Base-by-base conservation (phyloP, 169 alveolate genomes). In the Cryptosporidium bovis region DNA sequence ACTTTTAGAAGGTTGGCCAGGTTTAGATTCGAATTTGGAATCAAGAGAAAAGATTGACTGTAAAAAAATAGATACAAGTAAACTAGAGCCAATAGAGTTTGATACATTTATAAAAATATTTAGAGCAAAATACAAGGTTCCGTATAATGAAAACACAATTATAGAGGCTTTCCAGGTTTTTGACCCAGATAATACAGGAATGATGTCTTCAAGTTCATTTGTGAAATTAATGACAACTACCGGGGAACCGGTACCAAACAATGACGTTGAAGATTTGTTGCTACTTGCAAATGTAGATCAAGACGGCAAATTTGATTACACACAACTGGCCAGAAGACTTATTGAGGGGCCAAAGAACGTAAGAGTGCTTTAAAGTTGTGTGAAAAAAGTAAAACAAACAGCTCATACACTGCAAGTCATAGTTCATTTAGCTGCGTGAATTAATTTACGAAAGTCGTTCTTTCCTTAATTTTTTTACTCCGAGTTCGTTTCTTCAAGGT, bases 321-420 rank as follows among this genome's bases (percentile, higher is more conserved):
- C 87, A n/a, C 71, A 60, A 60, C 53, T 77, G 1, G 87, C 87
- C 4, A 77, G 50, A 36, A 58, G 87, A 31, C 87, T 77, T n/a
- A 71, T 77, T 56, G 87, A 77, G 55, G 87, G 87, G 2, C 87
- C 87, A 24, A 77, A 77, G 36, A 77, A 77, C 46, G 71, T 77
- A 15, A 68, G 87, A 15, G 87, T 77, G 27, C 55, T 77, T 12
- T 77, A 77, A 40, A 7, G 6, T 13, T 10, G 64, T 20, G 3
- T 10, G 64, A 6, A 2, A 55, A 55, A 1, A 20, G 31, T 4
- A 40, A 40, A 40, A 40, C 1, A 40, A 40, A 40, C 10, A 40
- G 10, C 48, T 8, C 13, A 1, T 40, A 8, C 4, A 6, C 10
- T 40, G 48, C 48, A 8, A 6, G 48, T 6, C 0, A 40, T 0